phyloP scores from a whole-genome alignment of 495 filamentous ascomycete genomes.

The Penicillium subrubescens region DNA sequence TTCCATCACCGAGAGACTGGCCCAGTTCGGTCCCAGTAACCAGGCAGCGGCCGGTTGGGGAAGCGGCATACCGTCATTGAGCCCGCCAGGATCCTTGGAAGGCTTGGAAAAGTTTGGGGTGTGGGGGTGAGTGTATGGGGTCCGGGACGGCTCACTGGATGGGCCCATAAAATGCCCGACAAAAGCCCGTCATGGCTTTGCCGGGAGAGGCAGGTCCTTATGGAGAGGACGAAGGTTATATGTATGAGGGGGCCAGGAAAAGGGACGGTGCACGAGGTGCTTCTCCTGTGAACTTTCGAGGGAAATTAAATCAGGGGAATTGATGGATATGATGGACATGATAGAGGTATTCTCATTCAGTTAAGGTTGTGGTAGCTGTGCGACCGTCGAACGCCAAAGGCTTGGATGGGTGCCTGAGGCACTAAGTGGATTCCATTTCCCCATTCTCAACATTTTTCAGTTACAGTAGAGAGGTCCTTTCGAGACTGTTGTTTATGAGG shows the following conservation, averaged over 20 bases:
- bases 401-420: neutral
- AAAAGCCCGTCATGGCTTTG: conserved; percentile 16
- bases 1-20: neutral
- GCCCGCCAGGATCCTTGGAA: conserved; percentile 1
- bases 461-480: too few relatives aligned
- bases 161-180: conserved; percentile 17
- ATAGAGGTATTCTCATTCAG: neutral
- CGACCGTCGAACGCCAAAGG: neutral
- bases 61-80: conserved; percentile 15
- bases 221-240: neutral
- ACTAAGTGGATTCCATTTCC: neutral
- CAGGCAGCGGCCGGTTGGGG: conserved; percentile 1
- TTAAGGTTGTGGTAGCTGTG: neutral
- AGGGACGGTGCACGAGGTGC: neutral
- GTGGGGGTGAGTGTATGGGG: conserved; percentile 15
- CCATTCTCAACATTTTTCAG: too few relatives aligned
- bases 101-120: conserved; percentile 13
- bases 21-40: neutral
- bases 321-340: neutral
- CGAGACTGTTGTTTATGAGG: too few relatives aligned
- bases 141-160: conserved; percentile 1
- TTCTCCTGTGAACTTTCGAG: neutral
- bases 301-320: neutral
- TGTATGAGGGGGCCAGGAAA: neutral
- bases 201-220: conserved; percentile 12